Percentiles rank a stretch among this genome's conserved stretches.
phyloP scores from a whole-genome alignment of 73 alveolate genomes.

The Breviolum minutum region DNA sequence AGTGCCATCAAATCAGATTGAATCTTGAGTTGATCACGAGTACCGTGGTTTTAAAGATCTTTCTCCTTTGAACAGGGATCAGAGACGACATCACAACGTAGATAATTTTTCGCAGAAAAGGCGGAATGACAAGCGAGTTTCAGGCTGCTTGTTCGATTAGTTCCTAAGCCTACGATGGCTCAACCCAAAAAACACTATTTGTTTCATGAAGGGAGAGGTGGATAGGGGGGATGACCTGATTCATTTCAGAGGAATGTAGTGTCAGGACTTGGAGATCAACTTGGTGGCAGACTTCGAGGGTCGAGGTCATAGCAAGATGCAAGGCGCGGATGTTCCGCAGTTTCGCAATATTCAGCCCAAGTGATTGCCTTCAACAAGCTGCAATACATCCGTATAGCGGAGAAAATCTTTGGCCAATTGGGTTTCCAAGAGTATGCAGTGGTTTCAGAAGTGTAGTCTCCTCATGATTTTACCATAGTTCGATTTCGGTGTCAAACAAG shows the following conservation, averaged over 20 bases:
- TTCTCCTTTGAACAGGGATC: neutral
- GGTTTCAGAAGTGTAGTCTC: too few species aligned
- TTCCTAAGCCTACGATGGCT: too few species aligned
- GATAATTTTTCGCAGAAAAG: too few species aligned
- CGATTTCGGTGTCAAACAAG: neutral
- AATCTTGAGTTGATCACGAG: too few species aligned
- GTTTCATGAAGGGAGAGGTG: too few species aligned
- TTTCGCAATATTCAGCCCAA: too few species aligned
- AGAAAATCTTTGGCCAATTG: too few species aligned
- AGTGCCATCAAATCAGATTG: neutral
- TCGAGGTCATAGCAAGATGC: constrained; percentile 79
- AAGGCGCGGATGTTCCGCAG: neutral
- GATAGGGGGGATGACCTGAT: neutral
- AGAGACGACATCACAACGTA: neutral
- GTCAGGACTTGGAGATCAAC: constrained; percentile 80
- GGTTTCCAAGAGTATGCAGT: too few species aligned
- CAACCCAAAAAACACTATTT: too few species aligned
- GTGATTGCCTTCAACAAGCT: neutral
- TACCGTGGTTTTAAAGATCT: too few species aligned
- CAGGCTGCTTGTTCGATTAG: neutral
- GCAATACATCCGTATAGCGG: too few species aligned
- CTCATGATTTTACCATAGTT: too few species aligned
- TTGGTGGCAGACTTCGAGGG: constrained; percentile 95
- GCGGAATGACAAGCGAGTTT: neutral
- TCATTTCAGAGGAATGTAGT: neutral